Evolutionary conservation across 108 stramenopile genomes (phyloP), one percentile per base, ranked within the genome.

Genomic region (Craspedostauros australis): DNA sequence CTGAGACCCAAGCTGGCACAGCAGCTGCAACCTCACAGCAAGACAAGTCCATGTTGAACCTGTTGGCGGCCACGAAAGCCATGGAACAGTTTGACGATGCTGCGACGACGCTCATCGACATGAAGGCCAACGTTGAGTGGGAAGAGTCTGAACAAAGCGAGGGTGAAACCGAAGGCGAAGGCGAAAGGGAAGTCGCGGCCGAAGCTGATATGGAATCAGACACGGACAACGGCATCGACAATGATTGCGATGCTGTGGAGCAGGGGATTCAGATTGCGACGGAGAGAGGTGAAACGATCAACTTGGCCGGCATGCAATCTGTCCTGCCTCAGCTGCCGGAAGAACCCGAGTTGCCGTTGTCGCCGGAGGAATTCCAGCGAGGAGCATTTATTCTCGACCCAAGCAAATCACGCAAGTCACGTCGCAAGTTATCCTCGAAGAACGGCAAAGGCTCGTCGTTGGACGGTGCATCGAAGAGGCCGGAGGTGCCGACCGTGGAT

Each of bases 281-380:
- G 15, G 24, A 55, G 31, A 57, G 47, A 21, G 62, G 62, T 11
- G 62, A 58, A 47, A 28, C 46, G 9, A 62, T 70, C 27, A 5
- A 38, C 3, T 44, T 70, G 40, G 39, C 69, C 18, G 62, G 57
- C 28, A 57, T 66, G 29, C 39, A 28, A 26, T 75, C 74, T 14
- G 33, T 51, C 9, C 34, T 75, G 25, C 74, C 74, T 3, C 52
- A 58, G 14, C 50, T 75, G 5, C 68, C 67, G 5, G 58, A 68
- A 27, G 74, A 75, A 40, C 74, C 74, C 1, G 25, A 42, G 3
- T 40, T 46, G 14, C 40, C 7, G 39, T 46, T 31, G 3, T 15
- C 14, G 5, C 29, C 12, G 33, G 49, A n/a, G 34, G 18, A 28
- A 15, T 18, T 15, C 43, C 49, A 16, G 42, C 30, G 31, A 56